Evolutionary conservation across 106 monocot species (phyloP).

Genomic region (Dendrobium huoshanense): DNA sequence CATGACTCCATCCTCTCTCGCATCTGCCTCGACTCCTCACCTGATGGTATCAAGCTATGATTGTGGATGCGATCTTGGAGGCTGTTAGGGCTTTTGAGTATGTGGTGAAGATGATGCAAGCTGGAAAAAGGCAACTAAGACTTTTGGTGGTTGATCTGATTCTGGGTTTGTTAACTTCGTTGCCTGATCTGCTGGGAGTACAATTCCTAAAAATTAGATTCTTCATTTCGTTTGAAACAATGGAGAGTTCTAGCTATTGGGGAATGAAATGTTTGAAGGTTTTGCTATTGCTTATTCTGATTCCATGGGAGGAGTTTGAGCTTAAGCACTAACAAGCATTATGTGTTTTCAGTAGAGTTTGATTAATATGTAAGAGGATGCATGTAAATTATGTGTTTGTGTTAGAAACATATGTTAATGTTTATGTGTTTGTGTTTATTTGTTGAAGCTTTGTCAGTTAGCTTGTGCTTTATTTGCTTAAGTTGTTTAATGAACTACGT

Average conservation of each 20-base stretch:
- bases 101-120: constrained; percentile 48
- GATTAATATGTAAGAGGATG: too few species aligned
- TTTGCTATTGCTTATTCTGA: constrained; percentile 58
- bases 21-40: constrained; percentile 44
- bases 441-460: too few species aligned
- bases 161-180: constrained; percentile 42
- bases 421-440: background rate
- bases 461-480: background rate
- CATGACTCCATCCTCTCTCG: constrained; percentile 32
- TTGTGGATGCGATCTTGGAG: constrained; percentile 70
- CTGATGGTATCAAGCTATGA: constrained; percentile 48
- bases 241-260: constrained; percentile 18
- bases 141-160: constrained; percentile 75
- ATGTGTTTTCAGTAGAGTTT: too few species aligned
- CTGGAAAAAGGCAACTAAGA: constrained; percentile 61
- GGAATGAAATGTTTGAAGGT: constrained; percentile 45
- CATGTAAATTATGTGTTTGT: background rate
- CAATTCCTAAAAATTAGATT: too few species aligned
- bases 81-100: constrained; percentile 53
- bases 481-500: background rate
- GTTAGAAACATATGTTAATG: background rate
- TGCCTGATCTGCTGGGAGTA: constrained; percentile 32
- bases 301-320: constrained; percentile 46
- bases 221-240: constrained; percentile 1
- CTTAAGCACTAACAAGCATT: constrained; percentile 64